A percentile compares a stretch with the other conserved stretches of the same genome.
These are phyloP conservation scores for Candolleomyces aberdarensis DNA, from an alignment of 768 basidiomycete species.

Conservation along the genomic window DNA sequence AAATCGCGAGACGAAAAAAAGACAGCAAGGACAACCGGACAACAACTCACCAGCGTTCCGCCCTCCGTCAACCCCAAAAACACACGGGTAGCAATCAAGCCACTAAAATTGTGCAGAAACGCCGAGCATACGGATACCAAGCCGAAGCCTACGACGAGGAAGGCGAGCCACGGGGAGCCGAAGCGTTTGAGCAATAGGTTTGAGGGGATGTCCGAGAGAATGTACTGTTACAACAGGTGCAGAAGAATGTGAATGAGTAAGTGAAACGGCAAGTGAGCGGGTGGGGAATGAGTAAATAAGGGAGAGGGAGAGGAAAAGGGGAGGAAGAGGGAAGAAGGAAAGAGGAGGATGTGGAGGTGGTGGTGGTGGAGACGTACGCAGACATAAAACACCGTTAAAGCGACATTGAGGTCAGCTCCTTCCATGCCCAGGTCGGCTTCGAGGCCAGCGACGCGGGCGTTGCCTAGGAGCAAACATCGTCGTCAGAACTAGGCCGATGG, in stretches of 20 bases:
- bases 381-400: constrained; percentile 39
- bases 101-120: constrained; percentile 31
- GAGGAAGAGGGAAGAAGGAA: background rate
- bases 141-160: constrained; percentile 37
- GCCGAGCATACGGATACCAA: constrained; percentile 34
- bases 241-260: background rate
- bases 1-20: too few species aligned
- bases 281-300: background rate
- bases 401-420: constrained; percentile 39
- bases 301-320: too few species aligned
- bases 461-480: constrained; percentile 8
- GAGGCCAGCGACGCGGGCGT: constrained; percentile 26
- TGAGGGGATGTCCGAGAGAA: constrained; percentile 45
- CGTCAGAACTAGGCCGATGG: background rate
- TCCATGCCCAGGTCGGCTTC: constrained; percentile 39
- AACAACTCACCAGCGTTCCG: constrained; percentile 33
- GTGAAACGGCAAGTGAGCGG: too few species aligned
- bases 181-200: constrained; percentile 40
- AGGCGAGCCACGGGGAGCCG: constrained; percentile 44
- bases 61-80: constrained; percentile 41
- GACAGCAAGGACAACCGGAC: background rate
- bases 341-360: too few species aligned
- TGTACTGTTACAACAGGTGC: constrained; percentile 26
- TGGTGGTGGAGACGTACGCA: constrained; percentile 30
- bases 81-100: constrained; percentile 33